These are phyloP conservation scores for Scleroderma bovista DNA, from an alignment of 768 basidiomycete genomes.

Conservation along the genomic window DNA sequence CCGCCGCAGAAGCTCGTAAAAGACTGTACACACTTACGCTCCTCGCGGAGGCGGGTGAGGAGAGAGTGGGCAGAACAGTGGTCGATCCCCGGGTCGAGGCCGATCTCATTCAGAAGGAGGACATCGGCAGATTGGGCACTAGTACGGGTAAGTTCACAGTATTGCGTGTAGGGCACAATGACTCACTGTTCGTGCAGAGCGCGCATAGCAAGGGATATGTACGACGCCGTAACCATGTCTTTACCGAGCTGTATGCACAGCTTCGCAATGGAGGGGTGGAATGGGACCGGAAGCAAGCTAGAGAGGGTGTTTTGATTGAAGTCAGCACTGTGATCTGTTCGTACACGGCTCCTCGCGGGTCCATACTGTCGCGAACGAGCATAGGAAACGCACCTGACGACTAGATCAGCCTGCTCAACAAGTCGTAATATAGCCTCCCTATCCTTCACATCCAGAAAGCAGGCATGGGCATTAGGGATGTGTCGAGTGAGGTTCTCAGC, in stretches of 20 bases:
- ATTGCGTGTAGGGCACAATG: neutral
- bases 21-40: constrained; percentile 54
- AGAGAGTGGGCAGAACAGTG: constrained; percentile 81
- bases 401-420: constrained; percentile 64
- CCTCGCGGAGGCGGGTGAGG: constrained; percentile 42
- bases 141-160: neutral
- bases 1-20: constrained; percentile 94
- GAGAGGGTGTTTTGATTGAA: neutral
- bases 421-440: constrained; percentile 40
- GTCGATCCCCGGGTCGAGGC: constrained; percentile 85
- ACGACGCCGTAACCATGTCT: constrained; percentile 89
- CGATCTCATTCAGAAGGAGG: constrained; percentile 84
- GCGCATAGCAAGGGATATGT: constrained; percentile 76
- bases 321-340: neutral
- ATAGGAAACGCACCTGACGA: constrained; percentile 63
- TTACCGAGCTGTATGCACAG: constrained; percentile 63
- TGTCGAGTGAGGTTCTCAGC: constrained; percentile 40
- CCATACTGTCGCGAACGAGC: neutral
- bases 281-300: constrained; percentile 74
- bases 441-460: constrained; percentile 58
- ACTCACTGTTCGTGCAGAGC: constrained; percentile 55
- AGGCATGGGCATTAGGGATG: constrained; percentile 48
- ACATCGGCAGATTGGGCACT: constrained; percentile 62
- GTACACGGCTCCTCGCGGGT: neutral
- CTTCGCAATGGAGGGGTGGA: constrained; percentile 69